Percentiles rank a stretch among this genome's conserved stretches.
Evolutionary conservation across 1,284 basidiomycete genomes (phyloP).

Genomic region (Apiotrichum sp.): DNA sequence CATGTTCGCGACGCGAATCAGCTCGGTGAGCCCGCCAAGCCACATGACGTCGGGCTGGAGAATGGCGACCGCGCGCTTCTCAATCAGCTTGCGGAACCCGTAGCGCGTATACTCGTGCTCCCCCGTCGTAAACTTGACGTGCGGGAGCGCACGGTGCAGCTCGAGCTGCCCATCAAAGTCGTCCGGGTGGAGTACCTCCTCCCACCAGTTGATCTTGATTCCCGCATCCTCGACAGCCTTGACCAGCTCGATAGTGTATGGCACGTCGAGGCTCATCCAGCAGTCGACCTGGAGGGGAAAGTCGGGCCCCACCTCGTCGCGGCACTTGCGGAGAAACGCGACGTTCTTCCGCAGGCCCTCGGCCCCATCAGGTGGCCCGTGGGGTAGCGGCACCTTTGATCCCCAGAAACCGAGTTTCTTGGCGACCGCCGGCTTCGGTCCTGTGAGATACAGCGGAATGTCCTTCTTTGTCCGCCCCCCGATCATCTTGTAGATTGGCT

Average conservation of each 20-base stretch:
- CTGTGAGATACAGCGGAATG: conserved; percentile 53
- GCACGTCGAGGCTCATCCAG: conserved; percentile 50
- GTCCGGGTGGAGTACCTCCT: conserved; percentile 53
- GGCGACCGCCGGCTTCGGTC: conserved; percentile 49
- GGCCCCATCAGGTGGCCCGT: conserved; percentile 50
- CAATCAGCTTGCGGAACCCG: conserved; percentile 54
- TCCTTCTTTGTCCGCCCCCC: conserved; percentile 52
- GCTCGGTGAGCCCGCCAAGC: conserved; percentile 53
- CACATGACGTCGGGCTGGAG: conserved; percentile 54
- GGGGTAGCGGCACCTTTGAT: conserved; percentile 51
- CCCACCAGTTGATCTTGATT: conserved; percentile 54
- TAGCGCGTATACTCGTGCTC: conserved; percentile 55
- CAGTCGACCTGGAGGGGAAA: conserved; percentile 54
- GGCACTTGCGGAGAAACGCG: conserved; percentile 50
- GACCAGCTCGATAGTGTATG: conserved; percentile 52
- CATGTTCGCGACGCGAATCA: conserved; percentile 51
- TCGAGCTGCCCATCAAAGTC: conserved; percentile 50
- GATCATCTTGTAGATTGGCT: conserved; percentile 57
- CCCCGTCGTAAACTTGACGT: conserved; percentile 54
- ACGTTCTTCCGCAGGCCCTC: conserved; percentile 52
- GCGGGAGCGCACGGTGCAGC: conserved; percentile 50
- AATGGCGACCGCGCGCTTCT: conserved; percentile 51
- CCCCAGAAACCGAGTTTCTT: conserved; percentile 55
- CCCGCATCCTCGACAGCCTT: conserved; percentile 48
- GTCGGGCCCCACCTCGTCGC: conserved; percentile 47